Evolutionary conservation across 148 eudicot species (phyloP).

Genomic region (Suaeda aralocaspica): DNA sequence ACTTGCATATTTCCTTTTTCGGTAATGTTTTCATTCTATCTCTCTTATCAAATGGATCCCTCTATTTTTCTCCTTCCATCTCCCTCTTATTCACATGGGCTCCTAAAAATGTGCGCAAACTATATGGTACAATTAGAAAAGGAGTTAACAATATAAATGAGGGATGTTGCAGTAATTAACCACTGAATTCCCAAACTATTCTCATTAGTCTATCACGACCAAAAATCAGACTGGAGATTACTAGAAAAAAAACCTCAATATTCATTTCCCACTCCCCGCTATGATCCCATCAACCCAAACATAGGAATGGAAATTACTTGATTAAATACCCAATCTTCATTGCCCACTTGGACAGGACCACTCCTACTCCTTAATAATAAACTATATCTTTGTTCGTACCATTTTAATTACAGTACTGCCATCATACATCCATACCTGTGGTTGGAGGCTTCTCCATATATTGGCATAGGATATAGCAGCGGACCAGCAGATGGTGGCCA

Average conservation of each 20-base stretch:
- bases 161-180: not conserved
- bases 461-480: constrained; percentile 68
- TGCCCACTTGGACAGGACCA: no score
- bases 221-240: not conserved
- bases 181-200: not conserved
- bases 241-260: not conserved
- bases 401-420: no score
- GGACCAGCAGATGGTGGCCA: constrained; percentile 95
- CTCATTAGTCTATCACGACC: not conserved
- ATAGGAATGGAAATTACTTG: not conserved
- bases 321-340: not conserved
- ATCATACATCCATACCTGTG: constrained; percentile 58
- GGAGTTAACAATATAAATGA: not conserved
- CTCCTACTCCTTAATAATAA: no score
- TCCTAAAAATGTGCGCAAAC: no score
- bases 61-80: no score
- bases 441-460: constrained; percentile 93
- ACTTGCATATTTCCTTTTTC: no score
- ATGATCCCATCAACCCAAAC: not conserved
- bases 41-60: no score
- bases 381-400: no score
- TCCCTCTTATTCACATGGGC: no score
- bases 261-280: not conserved
- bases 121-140: no score
- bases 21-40: no score